Evolutionary conservation across 2,329 filamentous ascomycete species (phyloP), one percentile per base, ranked within the genome.

Genomic region (Coleophoma eucalyptorum): DNA sequence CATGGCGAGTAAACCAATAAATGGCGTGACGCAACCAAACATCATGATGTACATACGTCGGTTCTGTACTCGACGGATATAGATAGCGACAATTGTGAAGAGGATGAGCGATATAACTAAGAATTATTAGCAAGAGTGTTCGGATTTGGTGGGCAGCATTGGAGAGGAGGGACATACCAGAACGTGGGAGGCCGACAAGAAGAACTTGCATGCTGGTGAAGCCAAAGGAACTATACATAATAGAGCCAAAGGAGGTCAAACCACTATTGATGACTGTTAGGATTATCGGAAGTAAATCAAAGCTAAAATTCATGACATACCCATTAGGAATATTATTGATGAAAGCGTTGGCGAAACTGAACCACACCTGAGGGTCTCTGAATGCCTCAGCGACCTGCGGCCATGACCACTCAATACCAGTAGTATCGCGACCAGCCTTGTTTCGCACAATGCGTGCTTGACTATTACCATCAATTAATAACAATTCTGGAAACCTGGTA

Each of bases 11-110:
- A 69, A 52, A 2, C 68, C 68, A 33, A 65, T 52, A 51, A 69
- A 69, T 2, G 67, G 59, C 1, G 67, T 59, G 10, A 69, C 55
- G 20, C 54, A 60, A n/a, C 59, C 55, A 3, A 54, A 49, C 3
- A 62, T 58, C 66, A 68, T 70, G 51, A 69, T 58, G 49, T 62
- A 67, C 54, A 69, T 56, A 26, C 67, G 60, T 18, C 61, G 52
- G 43, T 59, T 57, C 11, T 54, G 48, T n/a, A 60, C 56, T 33
- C 64, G 55, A 41, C 65, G 62, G 10, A 62, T 67, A 49, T 65
- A 67, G 37, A 66, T 50, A 34, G 61, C 65, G 19, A 67, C 63
- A 33, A 53, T 38, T 35, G 66, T 19, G 56, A 68, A 68, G 48
- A 67, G 59, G 10, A 64, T 32, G 12, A 67, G 59, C 0, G 64